Percentiles rank a stretch among this genome's conserved stretches.
phyloP scores from a whole-genome alignment of 495 filamentous ascomycete species.

The Schizothecium vesticola region DNA sequence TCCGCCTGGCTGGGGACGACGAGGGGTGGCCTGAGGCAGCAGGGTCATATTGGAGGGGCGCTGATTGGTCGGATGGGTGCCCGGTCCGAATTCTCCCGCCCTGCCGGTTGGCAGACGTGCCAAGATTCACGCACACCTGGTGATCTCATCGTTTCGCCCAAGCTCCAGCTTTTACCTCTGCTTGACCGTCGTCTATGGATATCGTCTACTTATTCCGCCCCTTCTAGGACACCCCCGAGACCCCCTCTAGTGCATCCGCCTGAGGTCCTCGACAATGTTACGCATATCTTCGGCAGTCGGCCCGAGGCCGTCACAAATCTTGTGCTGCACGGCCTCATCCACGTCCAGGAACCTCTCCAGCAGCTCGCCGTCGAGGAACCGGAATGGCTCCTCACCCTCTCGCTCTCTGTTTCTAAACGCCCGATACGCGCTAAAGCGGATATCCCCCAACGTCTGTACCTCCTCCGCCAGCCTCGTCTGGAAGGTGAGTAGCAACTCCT shows the following conservation, averaged over 20 bases:
- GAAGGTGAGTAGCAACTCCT: constrained; percentile 77
- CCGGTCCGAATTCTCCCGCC: constrained; percentile 25
- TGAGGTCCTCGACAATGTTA: constrained; percentile 65
- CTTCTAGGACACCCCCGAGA: background rate
- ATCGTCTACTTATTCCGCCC: background rate
- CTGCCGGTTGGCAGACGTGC: background rate
- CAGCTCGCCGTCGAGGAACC: constrained; percentile 91
- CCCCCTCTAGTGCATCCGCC: constrained; percentile 55
- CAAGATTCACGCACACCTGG: constrained; percentile 1
- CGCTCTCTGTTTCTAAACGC: constrained; percentile 68
- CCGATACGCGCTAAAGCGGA: constrained; percentile 72
- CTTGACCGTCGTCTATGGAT: background rate
- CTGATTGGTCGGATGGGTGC: constrained; percentile 22
- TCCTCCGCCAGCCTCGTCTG: constrained; percentile 61
- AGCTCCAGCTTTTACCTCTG: background rate
- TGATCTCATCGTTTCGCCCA: background rate
- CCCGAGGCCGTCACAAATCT: constrained; percentile 58
- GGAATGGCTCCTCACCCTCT: constrained; percentile 67
- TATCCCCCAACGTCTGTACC: constrained; percentile 60
- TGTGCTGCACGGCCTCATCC: constrained; percentile 55
- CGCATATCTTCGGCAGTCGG: constrained; percentile 67
- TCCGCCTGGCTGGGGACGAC: constrained; percentile 19
- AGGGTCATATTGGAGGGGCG: constrained; percentile 11
- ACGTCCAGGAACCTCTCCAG: constrained; percentile 79
- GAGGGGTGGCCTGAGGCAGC: constrained; percentile 28